A percentile compares a stretch with the other conserved stretches of the same genome.
phyloP scores from a whole-genome alignment of 495 filamentous ascomycete genomes.

The Aspergillus haitiensis region DNA sequence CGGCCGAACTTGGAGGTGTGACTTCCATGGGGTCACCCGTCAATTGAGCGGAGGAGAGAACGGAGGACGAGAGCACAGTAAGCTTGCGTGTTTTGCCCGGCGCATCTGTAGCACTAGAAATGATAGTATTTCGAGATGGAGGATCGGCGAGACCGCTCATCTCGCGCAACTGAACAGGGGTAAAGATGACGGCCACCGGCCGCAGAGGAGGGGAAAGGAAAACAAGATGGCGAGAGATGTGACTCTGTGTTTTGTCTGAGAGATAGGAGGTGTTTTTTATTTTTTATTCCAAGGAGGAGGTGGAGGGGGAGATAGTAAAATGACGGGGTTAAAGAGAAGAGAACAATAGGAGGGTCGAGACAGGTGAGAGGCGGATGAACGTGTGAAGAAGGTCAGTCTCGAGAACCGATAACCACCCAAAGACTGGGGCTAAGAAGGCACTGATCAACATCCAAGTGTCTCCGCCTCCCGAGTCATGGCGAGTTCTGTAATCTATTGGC shows the following conservation, averaged over 20 bases:
- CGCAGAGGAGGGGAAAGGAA: slow-evolving; percentile 21
- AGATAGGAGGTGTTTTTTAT: background rate
- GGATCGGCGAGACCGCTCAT: slow-evolving; percentile 50
- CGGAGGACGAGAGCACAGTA: slow-evolving; percentile 46
- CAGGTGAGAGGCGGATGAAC: slow-evolving; percentile 33
- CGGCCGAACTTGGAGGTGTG: slow-evolving; percentile 45
- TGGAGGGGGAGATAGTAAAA: background rate
- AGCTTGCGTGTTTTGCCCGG: slow-evolving; percentile 46
- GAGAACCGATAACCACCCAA: slow-evolving; percentile 24
- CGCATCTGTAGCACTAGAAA: slow-evolving; percentile 38
- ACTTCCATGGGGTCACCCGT: slow-evolving; percentile 51
- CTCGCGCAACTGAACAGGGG: slow-evolving; percentile 30
- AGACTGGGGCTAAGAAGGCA: slow-evolving; percentile 33
- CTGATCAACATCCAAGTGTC: slow-evolving; percentile 41
- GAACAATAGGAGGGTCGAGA: slow-evolving; percentile 13
- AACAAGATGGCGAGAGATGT: slow-evolving; percentile 15
- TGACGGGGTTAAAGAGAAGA: slow-evolving; percentile 8
- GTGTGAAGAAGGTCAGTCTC: slow-evolving; percentile 31
- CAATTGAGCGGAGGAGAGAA: slow-evolving; percentile 37
- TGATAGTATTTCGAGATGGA: slow-evolving; percentile 40
- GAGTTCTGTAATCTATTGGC: slow-evolving; percentile 18
- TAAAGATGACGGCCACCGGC: slow-evolving; percentile 24
- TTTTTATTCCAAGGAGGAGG: slow-evolving; percentile 1
- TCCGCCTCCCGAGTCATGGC: slow-evolving; percentile 36
- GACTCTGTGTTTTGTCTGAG: background rate